Evolutionary conservation across 2,329 filamentous ascomycete species (phyloP).

Genomic region (Colletotrichum sp.): DNA sequence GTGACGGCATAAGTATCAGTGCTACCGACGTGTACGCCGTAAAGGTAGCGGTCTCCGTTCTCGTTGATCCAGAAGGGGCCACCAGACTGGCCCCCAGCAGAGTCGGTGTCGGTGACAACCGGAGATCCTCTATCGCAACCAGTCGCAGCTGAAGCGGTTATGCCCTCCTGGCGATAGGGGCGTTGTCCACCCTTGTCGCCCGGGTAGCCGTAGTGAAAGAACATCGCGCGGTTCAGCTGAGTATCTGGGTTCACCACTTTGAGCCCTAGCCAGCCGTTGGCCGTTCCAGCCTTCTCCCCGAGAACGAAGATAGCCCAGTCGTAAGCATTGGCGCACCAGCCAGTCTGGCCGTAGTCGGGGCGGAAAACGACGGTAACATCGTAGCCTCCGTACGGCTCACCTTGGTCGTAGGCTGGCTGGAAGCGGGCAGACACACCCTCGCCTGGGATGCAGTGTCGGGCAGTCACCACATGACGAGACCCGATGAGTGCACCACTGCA

Average conservation of each 20-base stretch:
- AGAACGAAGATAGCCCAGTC: slow-evolving; percentile 33
- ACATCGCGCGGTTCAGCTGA: slow-evolving; percentile 16
- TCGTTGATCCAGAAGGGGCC: slow-evolving; percentile 11
- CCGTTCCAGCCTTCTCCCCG: slow-evolving; percentile 26
- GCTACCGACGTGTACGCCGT: neutral
- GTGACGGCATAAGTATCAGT: neutral
- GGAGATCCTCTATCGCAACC: slow-evolving; percentile 1
- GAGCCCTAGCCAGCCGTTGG: slow-evolving; percentile 28
- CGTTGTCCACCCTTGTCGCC: slow-evolving; percentile 20
- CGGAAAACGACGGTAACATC: neutral
- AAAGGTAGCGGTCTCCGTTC: slow-evolving; percentile 4
- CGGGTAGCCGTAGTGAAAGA: slow-evolving; percentile 26
- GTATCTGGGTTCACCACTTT: slow-evolving; percentile 17
- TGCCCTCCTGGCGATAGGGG: slow-evolving; percentile 19
- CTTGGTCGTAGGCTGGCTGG: slow-evolving; percentile 27
- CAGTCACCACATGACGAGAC: slow-evolving; percentile 31
- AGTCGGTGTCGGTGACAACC: slow-evolving; percentile 4
- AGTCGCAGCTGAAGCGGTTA: slow-evolving; percentile 5
- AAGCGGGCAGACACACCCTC: slow-evolving; percentile 25
- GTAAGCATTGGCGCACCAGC: slow-evolving; percentile 11
- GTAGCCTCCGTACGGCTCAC: slow-evolving; percentile 18
- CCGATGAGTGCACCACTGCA: slow-evolving; percentile 32
- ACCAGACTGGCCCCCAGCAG: slow-evolving; percentile 2
- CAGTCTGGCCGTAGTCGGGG: neutral
- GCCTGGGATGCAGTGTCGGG: slow-evolving; percentile 28